Base-by-base conservation (phyloP, 1,284 basidiomycete genomes). In the Moesziomyces globuligerus region DNA sequence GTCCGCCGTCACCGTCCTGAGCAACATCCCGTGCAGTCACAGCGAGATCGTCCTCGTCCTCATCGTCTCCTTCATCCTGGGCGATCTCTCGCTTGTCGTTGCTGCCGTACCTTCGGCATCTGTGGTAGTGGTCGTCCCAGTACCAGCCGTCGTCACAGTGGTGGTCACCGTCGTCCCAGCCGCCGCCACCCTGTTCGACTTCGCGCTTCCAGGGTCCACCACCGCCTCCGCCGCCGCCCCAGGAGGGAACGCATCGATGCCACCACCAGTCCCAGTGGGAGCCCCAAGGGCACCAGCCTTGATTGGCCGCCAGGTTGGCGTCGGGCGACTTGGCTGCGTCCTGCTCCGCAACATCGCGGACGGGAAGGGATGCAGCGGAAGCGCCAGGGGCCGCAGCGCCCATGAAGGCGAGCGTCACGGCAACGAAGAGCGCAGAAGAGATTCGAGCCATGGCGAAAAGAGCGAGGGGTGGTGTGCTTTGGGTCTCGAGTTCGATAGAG, bases 381-480 rank as follows among this genome's bases (percentile, higher is more conserved):
- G 36, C 29, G n/a, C 21, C 28, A 38, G 44, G 34, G 11, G 39
- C 23, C 20, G 40, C 26, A 4, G 40, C 4, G 53, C 43, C 38
- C 32, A 56, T 34, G 15, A 52, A 41, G 43, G 53, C 48, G 34
- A 64, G 24, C 36, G 42, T 29, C 23, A 46, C 25, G 17, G 53
- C 49, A 13, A 64, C 9, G 18, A 44, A 17, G 4, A 64, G 36
- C 32, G 39, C 11, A 15, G 53, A 57, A 48, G 54, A 57, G 60
- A 64, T 52, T 2, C 60, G 54, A 64, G 60, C 32, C 60, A 64
- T 64, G 34, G n/a, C 17, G 20, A 28, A 50, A 39, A 29, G 24
- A 21, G 18, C 10, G 9, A n/a, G 8, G 8, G 8, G n/a, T 7
- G 25, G 17, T 32, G 34, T 37, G 32, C 28, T 29, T 2, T 9